Conservation (phyloP, 768 basidiomycete genomes). For the Crucibulum laeve region DNA sequence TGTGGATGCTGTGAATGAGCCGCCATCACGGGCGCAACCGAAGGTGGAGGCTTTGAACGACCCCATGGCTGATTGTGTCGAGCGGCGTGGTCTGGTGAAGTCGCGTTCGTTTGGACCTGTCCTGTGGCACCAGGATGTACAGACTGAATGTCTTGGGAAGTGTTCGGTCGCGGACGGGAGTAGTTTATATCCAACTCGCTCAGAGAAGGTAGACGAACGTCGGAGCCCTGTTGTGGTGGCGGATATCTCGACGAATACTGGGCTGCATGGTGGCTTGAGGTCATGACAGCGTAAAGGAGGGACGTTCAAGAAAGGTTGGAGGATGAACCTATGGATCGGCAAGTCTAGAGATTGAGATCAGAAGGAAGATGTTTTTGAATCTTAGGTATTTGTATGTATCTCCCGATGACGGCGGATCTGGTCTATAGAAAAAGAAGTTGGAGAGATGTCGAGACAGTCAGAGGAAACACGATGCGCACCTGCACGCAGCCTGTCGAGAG, state of each 20-base stretch:
- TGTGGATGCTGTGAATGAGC: conserved; percentile 25
- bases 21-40: conserved; percentile 7
- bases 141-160: conserved; percentile 24
- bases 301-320: conserved; percentile 13
- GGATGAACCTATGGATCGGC: conserved; percentile 23
- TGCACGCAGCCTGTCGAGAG: conserved; percentile 12
- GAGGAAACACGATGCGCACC: conserved; percentile 8
- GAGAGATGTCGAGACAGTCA: conserved; percentile 16
- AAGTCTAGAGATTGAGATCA: conserved; percentile 37
- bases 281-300: conserved; percentile 29
- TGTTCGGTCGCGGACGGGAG: conserved; percentile 22
- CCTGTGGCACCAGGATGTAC: conserved; percentile 5
- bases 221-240: conserved; percentile 29
- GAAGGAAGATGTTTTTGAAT: conserved; percentile 35
- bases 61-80: conserved; percentile 33
- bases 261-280: conserved; percentile 44
- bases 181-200: conserved; percentile 78
- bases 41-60: conserved; percentile 16
- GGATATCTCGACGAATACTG: conserved; percentile 33
- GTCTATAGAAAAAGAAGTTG: conserved; percentile 17
- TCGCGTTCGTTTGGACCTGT: conserved; percentile 20
- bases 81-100: conserved; percentile 20
- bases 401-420: conserved; percentile 69
- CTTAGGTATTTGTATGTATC: conserved; percentile 44
- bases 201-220: conserved; percentile 63